Conservation (phyloP, 2,329 filamentous ascomycete genomes). For the Cytospora schulzeri region DNA sequence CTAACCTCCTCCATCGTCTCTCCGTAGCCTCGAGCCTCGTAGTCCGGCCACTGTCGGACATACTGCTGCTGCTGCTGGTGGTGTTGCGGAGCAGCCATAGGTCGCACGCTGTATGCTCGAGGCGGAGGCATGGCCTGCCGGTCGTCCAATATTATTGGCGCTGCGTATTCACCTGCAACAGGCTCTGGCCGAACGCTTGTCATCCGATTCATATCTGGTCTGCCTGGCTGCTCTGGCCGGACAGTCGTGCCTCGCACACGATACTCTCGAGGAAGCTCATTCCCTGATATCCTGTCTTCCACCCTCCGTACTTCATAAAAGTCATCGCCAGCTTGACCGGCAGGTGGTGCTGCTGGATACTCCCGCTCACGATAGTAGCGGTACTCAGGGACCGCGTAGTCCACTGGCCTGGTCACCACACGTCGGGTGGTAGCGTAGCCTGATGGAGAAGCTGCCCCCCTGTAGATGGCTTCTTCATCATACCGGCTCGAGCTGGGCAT, state of each 20-base stretch:
- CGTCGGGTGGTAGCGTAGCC: conserved; percentile 52
- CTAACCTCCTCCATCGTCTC: conserved; percentile 11
- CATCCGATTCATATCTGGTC: conserved; percentile 45
- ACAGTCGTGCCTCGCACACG: conserved; percentile 57
- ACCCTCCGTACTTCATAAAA: conserved; percentile 51
- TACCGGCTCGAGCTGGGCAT: conserved; percentile 49
- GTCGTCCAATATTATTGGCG: conserved; percentile 39
- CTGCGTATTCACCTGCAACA: conserved; percentile 51
- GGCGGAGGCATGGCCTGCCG: conserved; percentile 36
- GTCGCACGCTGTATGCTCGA: conserved; percentile 39
- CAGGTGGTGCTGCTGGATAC: conserved; percentile 55
- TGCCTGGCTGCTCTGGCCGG: conserved; percentile 46
- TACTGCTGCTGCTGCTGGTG: conserved; percentile 14
- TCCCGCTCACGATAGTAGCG: conserved; percentile 60
- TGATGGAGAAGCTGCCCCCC: conserved; percentile 53
- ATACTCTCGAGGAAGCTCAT: conserved; percentile 56
- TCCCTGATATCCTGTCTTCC: conserved; percentile 44
- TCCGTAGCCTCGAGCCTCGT: conserved; percentile 20
- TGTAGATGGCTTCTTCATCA: conserved; percentile 54
- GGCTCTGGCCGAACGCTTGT: conserved; percentile 60
- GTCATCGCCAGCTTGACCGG: conserved; percentile 43
- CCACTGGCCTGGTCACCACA: conserved; percentile 61
- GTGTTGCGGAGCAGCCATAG: conserved; percentile 35
- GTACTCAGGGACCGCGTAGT: conserved; percentile 55
- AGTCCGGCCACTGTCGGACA: conserved; percentile 25